Evolutionary conservation across 2,329 filamentous ascomycete genomes (phyloP).

Genomic region (Diaporthe nobilis): DNA sequence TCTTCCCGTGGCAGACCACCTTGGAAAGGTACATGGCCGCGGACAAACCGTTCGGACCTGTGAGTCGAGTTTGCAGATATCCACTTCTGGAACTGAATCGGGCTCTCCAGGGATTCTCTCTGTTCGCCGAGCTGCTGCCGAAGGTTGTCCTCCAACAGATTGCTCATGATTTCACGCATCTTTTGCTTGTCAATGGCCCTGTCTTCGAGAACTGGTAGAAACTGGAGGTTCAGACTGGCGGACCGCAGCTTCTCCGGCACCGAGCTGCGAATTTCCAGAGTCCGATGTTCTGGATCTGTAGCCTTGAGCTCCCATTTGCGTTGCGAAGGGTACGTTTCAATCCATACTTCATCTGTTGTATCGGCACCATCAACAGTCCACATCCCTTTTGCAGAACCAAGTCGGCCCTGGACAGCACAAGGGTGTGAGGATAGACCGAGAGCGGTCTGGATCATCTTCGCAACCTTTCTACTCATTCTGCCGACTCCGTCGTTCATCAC

Average conservation of each 20-base stretch:
- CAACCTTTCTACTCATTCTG: constrained; percentile 73
- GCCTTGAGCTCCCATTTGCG: constrained; percentile 73
- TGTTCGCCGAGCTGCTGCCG: constrained; percentile 66
- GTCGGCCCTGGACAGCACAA: constrained; percentile 76
- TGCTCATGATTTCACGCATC: constrained; percentile 64
- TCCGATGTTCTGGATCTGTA: constrained; percentile 67
- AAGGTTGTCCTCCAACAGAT: constrained; percentile 65
- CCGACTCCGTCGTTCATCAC: constrained; percentile 79
- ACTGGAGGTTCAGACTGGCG: constrained; percentile 75
- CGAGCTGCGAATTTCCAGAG: constrained; percentile 72
- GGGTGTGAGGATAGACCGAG: constrained; percentile 70
- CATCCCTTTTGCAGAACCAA: constrained; percentile 82
- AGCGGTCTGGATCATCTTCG: constrained; percentile 62
- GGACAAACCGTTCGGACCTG: constrained; percentile 55
- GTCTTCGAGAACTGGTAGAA: constrained; percentile 77
- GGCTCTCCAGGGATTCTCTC: constrained; percentile 64
- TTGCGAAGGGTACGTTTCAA: constrained; percentile 77
- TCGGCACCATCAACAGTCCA: constrained; percentile 75
- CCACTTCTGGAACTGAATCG: constrained; percentile 68
- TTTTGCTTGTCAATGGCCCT: constrained; percentile 60
- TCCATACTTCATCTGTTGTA: constrained; percentile 68
- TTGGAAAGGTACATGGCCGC: constrained; percentile 58
- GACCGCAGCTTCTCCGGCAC: constrained; percentile 61
- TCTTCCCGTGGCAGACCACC: constrained; percentile 65
- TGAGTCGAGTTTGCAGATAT: constrained; percentile 57